Evolutionary conservation across 2,329 filamentous ascomycete species (phyloP), one percentile per base, ranked within the genome.

Genomic region (Periconia sp.): DNA sequence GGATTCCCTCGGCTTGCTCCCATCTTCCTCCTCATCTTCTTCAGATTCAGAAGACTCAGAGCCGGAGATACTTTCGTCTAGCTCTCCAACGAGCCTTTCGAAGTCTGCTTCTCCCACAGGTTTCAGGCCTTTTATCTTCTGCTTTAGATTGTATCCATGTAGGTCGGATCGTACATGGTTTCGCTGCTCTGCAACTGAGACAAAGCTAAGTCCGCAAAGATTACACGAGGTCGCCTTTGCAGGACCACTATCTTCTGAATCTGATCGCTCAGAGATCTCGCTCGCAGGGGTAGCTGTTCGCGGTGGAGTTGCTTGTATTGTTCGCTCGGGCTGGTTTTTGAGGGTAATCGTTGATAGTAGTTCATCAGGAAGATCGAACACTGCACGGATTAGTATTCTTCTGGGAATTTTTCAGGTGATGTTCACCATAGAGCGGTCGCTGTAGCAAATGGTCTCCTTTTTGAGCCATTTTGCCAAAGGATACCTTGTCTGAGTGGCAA

Each of bases 91-190:
- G 5, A 96, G 78, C 65, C 86, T 89, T 66, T 94, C 89, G 56
- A 99, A 99, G 23, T 96, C 91, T 6, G 65, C 69, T 63, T 99
- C 94, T 1, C 83, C 82, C 1, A 96, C 86, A 0, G 88, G 72
- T 8, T 79, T 80, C 44, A 79, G 78, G 0, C 89, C 89, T 33
- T 89, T 84, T 43, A 96, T 74, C 74, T 89, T 95, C 66, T 92
- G 88, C 72, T 96, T 97, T 48, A 97, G 73, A 66, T 99, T 99
- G 73, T 96, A 99, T 53, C 87, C 82, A 69, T 99, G 94, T 35
- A 95, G 78, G 63, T 99, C 94, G 8, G 92, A 96, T 59, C 89
- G 88, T 44, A 89, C 84, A 71, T 99, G 94, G 46, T 83, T 81
- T 48, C 89, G 83, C 66, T 97, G 92, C 49, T 97, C 92, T 48